A percentile compares a stretch with the other conserved stretches of the same genome.
These are phyloP conservation scores for Maudiozyma bulderi DNA, from an alignment of 805 yeast genomes.

Conservation along the genomic window DNA sequence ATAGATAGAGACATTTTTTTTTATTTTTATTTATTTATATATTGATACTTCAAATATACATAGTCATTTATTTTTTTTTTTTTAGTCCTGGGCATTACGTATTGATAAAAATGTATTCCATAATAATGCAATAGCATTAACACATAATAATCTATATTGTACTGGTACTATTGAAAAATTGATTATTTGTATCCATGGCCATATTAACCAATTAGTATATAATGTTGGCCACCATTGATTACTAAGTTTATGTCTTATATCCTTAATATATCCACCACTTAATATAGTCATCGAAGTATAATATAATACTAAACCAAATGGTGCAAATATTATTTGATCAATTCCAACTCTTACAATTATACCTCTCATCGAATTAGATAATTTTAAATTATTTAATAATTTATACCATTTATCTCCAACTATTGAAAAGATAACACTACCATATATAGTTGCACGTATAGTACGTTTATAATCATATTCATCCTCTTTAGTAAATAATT, in stretches of 20 bases:
- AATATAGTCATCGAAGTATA: constrained; percentile 56
- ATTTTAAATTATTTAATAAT: constrained; percentile 34
- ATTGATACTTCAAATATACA: too few species aligned
- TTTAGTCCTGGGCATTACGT: background rate
- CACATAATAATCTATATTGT: constrained; percentile 55
- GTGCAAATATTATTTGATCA: constrained; percentile 75
- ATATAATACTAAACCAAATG: constrained; percentile 65
- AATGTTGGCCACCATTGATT: constrained; percentile 60
- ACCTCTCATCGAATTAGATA: constrained; percentile 26
- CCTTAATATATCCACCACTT: constrained; percentile 41
- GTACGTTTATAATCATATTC: constrained; percentile 48
- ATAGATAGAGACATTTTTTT: too few species aligned
- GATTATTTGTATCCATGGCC: constrained; percentile 80
- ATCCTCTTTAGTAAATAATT: constrained; percentile 30
- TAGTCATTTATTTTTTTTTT: too few species aligned
- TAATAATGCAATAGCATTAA: constrained; percentile 60
- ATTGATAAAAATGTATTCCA: constrained; percentile 76
- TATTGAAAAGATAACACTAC: constrained; percentile 66
- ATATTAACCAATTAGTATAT: constrained; percentile 67
- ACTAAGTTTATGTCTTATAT: constrained; percentile 35
- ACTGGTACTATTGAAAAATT: constrained; percentile 74
- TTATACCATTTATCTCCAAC: constrained; percentile 66
- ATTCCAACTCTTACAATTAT: constrained; percentile 43
- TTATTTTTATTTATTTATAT: too few species aligned
- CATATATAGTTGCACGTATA: constrained; percentile 56